Percentiles rank a stretch among this genome's conserved stretches.
These are phyloP conservation scores for Acer campestre DNA, from an alignment of 345 rosid genomes.

Conservation along the genomic window DNA sequence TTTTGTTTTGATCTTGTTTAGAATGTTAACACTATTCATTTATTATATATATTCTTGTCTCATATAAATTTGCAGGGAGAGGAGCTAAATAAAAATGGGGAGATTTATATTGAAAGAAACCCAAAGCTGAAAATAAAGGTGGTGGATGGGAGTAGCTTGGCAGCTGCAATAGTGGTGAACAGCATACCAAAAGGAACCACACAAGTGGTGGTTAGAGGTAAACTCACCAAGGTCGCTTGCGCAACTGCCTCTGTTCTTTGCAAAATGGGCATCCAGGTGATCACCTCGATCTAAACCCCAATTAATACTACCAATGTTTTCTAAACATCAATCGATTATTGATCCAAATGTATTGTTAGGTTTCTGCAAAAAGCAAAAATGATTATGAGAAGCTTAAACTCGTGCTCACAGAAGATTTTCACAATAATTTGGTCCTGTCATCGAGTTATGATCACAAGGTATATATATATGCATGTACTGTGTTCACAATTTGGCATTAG, in stretches of 20 bases:
- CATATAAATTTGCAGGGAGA: conserved; percentile 37
- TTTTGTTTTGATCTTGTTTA: too few relatives aligned
- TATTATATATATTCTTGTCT: too few relatives aligned
- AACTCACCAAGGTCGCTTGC: conserved; percentile 41
- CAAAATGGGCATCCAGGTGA: conserved; percentile 42
- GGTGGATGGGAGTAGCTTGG: conserved; percentile 64
- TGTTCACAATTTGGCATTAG: background rate
- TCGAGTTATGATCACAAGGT: conserved; percentile 22
- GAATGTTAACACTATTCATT: too few relatives aligned
- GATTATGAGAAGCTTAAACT: conserved; percentile 41
- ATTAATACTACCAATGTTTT: too few relatives aligned
- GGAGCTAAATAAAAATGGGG: conserved; percentile 51
- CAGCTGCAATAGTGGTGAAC: conserved; percentile 50
- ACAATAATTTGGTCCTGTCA: conserved; percentile 30
- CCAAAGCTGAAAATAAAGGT: conserved; percentile 46
- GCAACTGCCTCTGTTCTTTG: conserved; percentile 40
- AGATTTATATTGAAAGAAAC: conserved; percentile 44
- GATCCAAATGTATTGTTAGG: conserved; percentile 24
- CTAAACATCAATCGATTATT: too few relatives aligned
- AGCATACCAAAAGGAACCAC: conserved; percentile 41
- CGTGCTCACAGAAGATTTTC: conserved; percentile 19
- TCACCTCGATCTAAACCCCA: background rate
- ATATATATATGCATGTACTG: too few relatives aligned
- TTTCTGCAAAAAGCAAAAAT: conserved; percentile 24
- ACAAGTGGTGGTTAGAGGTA: conserved; percentile 44